Base-by-base conservation (phyloP, 2,329 filamentous ascomycete species). In the Botryotinia calthae region DNA sequence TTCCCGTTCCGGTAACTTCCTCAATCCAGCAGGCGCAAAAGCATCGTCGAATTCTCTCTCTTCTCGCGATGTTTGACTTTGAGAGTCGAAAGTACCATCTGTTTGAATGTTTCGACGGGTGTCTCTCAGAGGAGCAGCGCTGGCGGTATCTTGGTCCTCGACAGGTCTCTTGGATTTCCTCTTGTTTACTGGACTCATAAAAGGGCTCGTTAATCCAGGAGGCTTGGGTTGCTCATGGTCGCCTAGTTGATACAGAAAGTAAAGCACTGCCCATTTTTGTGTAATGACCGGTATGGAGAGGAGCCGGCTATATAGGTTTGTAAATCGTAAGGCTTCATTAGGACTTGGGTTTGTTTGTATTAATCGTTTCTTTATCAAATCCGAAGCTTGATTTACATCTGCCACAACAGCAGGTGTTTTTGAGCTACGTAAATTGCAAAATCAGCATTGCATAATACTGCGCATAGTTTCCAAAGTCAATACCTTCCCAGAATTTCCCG, bases 181-280 rank as follows among this genome's bases (percentile, higher is more conserved):
- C 51, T 73, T 77, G 31, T 80, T 79, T 6, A 76, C 66, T 1
- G 79, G 79, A 69, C 77, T 80, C 72, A 79, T 81, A 73, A 80
- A 80, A 22, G 80, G 78, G 65, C 78, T 80, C 37, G 79, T 80
- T 40, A 80, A 73, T 1, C 72, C 71, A 25, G 76, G 77, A 18
- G 76, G 74, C 34, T 65, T 66, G 22, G 61, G 73, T 61, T 79
- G 76, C 14, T 70, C 58, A 42, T 64, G 40, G 48, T 72, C 92
- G 74, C 93, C 90, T 65, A 98, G 87, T 78, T 93, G 90, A 81
- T 96, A 92, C 59, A 99, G 88, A 59, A 99, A 89, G 81, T 97
- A 97, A 31, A 99, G 86, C 76, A 99, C 98, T 4, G 93, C 94
- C 94, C 95, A 98, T 87, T 99, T 99, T 82, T 97, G 93, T 79